Conservation (phyloP, 2,329 filamentous ascomycete species). For the Thielaviopsis euricoi region DNA sequence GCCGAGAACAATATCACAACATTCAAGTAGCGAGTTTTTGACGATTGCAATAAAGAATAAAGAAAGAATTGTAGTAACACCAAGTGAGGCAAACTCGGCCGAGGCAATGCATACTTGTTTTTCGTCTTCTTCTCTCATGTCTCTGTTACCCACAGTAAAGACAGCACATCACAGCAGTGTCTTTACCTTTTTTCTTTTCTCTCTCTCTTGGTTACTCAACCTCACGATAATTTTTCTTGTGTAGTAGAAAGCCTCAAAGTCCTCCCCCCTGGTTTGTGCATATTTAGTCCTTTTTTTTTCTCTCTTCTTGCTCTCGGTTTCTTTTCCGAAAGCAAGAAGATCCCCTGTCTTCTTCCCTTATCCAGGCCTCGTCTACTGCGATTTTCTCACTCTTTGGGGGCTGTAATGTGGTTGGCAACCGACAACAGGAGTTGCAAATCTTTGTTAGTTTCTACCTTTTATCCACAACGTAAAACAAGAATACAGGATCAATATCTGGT, state of each 20-base stretch:
- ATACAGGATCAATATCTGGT: not conserved
- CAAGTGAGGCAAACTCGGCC: not conserved
- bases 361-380: not conserved
- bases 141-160: not conserved
- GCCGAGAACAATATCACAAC: no score
- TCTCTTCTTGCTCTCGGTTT: not conserved
- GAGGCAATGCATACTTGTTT: no score
- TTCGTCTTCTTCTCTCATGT: no score
- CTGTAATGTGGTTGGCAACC: not conserved
- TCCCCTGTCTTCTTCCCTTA: not conserved
- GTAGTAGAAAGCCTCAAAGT: not conserved
- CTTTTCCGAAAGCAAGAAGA: not conserved
- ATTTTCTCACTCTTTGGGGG: not conserved
- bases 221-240: not conserved
- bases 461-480: no score
- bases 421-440: not conserved
- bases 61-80: not conserved
- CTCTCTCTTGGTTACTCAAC: not conserved
- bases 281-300: not conserved
- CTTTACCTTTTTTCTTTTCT: not conserved
- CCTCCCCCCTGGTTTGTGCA: not conserved
- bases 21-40: no score
- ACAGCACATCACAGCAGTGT: not conserved
- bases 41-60: no score
- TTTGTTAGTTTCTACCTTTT: not conserved